Evolutionary conservation across 371 early-diverging fungal genomes (phyloP).

Genomic region (Mortierella sp.): DNA sequence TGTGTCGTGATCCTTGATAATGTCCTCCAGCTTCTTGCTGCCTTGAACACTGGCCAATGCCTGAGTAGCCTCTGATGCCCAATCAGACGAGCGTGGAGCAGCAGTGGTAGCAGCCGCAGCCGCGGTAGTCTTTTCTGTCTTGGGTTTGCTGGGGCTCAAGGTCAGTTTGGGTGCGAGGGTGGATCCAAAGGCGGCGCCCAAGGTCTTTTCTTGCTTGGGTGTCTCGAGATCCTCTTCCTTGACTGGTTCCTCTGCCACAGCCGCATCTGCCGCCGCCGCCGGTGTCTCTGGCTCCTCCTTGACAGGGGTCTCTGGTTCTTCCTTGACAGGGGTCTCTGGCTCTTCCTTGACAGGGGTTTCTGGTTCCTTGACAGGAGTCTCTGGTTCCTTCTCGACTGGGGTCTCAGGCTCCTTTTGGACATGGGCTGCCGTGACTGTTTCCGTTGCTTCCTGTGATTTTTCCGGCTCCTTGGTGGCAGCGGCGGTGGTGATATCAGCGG

Average conservation of each 20-base stretch:
- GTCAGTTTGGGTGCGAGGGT: conserved; percentile 50
- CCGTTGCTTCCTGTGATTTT: not conserved
- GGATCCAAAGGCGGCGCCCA: conserved; percentile 30
- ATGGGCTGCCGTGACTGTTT: not conserved
- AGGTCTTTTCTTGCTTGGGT: conserved; percentile 9
- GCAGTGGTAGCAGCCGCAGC: conserved; percentile 7
- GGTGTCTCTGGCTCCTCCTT: not conserved
- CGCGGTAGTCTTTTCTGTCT: not conserved
- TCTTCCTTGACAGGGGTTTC: conserved; percentile 1
- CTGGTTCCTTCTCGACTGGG: not conserved
- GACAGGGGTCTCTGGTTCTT: conserved; percentile 3
- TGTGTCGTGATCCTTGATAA: conserved; percentile 25
- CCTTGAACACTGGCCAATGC: conserved; percentile 39
- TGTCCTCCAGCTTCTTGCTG: conserved; percentile 36
- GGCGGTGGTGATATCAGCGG: not conserved
- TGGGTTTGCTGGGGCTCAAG: conserved; percentile 30
- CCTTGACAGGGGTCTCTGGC: conserved; percentile 2
- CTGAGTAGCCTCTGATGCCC: conserved; percentile 47
- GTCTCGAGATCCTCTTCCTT: conserved; percentile 4
- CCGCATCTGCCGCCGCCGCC: not conserved
- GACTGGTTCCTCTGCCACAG: conserved; percentile 4
- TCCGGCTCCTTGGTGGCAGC: not conserved
- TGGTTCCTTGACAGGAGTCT: not conserved
- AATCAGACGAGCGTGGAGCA: conserved; percentile 26
- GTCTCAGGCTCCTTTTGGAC: not conserved